Conservation (phyloP, 1,284 basidiomycete genomes). For the Hemileccinum hortonii region DNA sequence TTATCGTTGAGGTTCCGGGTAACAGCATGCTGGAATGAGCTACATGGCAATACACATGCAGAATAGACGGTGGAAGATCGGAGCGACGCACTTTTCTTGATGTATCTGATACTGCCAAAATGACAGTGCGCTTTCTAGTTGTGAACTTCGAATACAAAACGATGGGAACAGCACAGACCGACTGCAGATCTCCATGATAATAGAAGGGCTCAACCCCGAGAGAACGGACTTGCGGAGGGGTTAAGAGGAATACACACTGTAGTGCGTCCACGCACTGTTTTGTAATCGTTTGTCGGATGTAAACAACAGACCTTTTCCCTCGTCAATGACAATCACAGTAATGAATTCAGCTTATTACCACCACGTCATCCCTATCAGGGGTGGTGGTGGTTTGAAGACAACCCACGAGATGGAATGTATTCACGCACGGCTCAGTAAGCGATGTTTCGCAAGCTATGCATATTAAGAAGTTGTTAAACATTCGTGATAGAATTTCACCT, state of each 20-base stretch:
- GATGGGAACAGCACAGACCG: constrained; percentile 44
- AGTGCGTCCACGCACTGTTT: constrained; percentile 60
- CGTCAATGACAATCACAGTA: constrained; percentile 6
- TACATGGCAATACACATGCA: constrained; percentile 29
- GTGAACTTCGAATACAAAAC: constrained; percentile 11
- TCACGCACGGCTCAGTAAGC: constrained; percentile 68
- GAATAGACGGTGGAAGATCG: background rate
- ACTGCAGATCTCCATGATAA: constrained; percentile 76
- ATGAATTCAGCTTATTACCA: constrained; percentile 45
- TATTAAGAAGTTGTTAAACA: constrained; percentile 11
- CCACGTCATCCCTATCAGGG: constrained; percentile 72
- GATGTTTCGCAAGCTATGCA: constrained; percentile 71
- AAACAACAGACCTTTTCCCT: constrained; percentile 65
- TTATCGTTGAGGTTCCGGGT: constrained; percentile 76
- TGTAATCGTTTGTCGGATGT: constrained; percentile 82
- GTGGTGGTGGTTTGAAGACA: background rate
- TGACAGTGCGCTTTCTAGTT: constrained; percentile 60
- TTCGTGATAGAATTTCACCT: constrained; percentile 39
- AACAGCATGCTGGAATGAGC: constrained; percentile 79
- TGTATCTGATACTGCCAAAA: constrained; percentile 88
- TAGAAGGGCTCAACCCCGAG: constrained; percentile 70
- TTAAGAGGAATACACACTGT: constrained; percentile 11
- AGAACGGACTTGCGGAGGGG: constrained; percentile 64
- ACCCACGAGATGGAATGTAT: constrained; percentile 1
- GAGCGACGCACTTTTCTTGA: constrained; percentile 65